These are phyloP conservation scores for Bruguiera parviflora DNA, from an alignment of 345 rosid genomes.

Conservation along the genomic window DNA sequence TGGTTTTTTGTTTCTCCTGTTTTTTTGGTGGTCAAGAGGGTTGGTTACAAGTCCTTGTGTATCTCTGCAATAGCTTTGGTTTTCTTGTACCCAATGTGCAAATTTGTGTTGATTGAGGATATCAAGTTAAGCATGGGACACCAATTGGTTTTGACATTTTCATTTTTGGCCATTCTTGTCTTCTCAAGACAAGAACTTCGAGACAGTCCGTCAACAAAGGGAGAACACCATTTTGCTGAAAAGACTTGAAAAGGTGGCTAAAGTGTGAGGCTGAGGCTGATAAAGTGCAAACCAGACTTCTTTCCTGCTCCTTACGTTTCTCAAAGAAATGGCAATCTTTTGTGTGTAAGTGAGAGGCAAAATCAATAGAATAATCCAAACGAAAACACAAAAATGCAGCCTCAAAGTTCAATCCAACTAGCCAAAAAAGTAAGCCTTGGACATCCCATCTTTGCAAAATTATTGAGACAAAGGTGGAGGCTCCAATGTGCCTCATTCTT, in stretches of 20 bases:
- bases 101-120: neutral
- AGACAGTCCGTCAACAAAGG: neutral
- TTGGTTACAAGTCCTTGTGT: neutral
- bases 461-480: neutral
- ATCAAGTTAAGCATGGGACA: neutral
- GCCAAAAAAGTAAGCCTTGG: neutral
- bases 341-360: neutral
- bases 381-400: neutral
- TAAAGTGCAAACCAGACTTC: neutral
- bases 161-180: neutral
- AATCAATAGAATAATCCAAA: neutral
- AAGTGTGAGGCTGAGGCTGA: neutral
- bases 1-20: too few species aligned
- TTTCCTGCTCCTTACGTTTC: neutral
- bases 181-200: neutral
- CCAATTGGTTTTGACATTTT: neutral
- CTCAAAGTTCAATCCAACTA: neutral
- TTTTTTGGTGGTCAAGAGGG: too few species aligned
- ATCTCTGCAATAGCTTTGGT: neutral
- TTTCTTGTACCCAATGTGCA: neutral
- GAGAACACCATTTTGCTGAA: conserved; percentile 11
- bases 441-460: neutral
- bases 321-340: too few species aligned
- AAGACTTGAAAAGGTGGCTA: conserved; percentile 2
- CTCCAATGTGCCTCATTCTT: conserved; percentile 1